Evolutionary conservation across 768 basidiomycete genomes (phyloP).

Genomic region (Dioszegia crocea): DNA sequence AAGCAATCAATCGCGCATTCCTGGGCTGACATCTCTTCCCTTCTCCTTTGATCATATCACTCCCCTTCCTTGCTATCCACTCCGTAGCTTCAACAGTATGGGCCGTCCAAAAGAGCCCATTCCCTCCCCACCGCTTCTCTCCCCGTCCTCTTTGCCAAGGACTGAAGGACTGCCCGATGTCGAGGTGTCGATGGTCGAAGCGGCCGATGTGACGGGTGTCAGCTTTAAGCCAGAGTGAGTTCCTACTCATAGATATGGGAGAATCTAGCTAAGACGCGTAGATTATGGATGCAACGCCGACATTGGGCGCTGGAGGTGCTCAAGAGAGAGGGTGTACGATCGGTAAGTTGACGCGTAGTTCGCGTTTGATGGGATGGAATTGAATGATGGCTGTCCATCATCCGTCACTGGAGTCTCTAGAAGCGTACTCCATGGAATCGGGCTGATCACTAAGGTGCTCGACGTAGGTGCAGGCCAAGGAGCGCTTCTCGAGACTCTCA

Average conservation of each 20-base stretch:
- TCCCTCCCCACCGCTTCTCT: slow-evolving; percentile 7
- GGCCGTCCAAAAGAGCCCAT: background rate
- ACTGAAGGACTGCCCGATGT: slow-evolving; percentile 26
- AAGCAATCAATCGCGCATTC: too few species aligned
- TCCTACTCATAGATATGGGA: background rate
- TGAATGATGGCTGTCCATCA: too few species aligned
- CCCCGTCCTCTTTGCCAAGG: slow-evolving; percentile 24
- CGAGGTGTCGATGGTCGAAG: slow-evolving; percentile 47
- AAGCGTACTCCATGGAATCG: background rate
- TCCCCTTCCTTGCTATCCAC: background rate
- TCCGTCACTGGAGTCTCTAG: too few species aligned
- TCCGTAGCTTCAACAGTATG: background rate
- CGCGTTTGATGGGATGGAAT: too few species aligned
- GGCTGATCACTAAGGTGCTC: slow-evolving; percentile 31
- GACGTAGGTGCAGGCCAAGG: slow-evolving; percentile 50
- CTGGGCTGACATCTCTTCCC: background rate
- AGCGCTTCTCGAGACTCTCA: slow-evolving; percentile 41
- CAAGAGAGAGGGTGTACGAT: slow-evolving; percentile 33
- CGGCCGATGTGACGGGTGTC: slow-evolving; percentile 42
- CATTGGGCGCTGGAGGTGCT: slow-evolving; percentile 48
- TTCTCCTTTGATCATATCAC: background rate
- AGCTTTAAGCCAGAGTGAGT: slow-evolving; percentile 45
- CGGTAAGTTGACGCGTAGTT: too few species aligned
- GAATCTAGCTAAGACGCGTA: background rate
- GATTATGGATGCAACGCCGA: slow-evolving; percentile 44